Conservation (phyloP, 23 red algal genomes). For the Cyanidium caldarium region DNA sequence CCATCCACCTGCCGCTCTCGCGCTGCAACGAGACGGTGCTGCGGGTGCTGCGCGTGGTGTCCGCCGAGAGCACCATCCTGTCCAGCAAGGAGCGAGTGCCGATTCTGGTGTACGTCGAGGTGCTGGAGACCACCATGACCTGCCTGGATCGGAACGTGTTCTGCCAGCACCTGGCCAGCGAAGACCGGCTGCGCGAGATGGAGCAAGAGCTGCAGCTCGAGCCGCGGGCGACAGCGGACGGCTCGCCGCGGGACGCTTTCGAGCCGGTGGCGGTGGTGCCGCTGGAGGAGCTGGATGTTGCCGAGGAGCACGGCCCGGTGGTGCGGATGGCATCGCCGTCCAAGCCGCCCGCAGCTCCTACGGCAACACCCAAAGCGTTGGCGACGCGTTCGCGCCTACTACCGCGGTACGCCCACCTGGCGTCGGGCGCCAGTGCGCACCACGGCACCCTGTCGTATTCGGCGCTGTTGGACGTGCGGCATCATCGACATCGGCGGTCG, state of each 20-base stretch:
- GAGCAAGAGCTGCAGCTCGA: slow-evolving; percentile 13
- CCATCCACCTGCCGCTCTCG: slow-evolving; percentile 58
- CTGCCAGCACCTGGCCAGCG: slow-evolving; percentile 47
- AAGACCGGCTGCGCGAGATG: slow-evolving; percentile 17
- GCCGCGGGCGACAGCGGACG: not conserved
- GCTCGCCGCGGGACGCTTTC: not conserved
- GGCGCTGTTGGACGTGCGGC: not conserved
- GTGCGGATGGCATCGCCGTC: not conserved
- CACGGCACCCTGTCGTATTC: not conserved
- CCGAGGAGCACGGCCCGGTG: not conserved
- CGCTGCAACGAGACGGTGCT: slow-evolving; percentile 40
- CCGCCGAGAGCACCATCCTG: slow-evolving; percentile 54
- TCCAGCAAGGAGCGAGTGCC: slow-evolving; percentile 90
- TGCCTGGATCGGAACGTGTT: slow-evolving; percentile 69
- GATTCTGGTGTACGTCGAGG: slow-evolving; percentile 61
- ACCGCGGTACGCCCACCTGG: not conserved
- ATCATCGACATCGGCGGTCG: not conserved
- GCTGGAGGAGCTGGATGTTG: not conserved
- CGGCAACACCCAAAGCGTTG: too few species aligned
- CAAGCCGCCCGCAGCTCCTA: not conserved
- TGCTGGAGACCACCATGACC: slow-evolving; percentile 60
- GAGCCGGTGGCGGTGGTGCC: slow-evolving; percentile 3
- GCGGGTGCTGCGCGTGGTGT: slow-evolving; percentile 64
- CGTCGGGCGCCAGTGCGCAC: not conserved
- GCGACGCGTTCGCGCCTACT: not conserved